Conservation (phyloP, 164 flowering plant genomes). For the Vitis rotundifolia region DNA sequence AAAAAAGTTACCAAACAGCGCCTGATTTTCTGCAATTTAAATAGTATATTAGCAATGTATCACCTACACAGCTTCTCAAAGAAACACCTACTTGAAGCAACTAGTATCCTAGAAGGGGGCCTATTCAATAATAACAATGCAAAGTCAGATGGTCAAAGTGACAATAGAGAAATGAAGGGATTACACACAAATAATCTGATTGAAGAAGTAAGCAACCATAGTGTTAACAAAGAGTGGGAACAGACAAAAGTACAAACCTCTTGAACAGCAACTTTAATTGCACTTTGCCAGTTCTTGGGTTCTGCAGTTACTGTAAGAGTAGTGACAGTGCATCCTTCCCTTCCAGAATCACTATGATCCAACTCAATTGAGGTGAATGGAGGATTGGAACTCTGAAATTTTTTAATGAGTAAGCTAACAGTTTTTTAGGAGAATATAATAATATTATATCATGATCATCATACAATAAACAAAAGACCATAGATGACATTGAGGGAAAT, state of each 20-base stretch:
- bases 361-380: constrained; percentile 94
- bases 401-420: constrained; percentile 13
- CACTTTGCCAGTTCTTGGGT: constrained; percentile 91
- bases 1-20: too few relatives aligned
- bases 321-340: constrained; percentile 99
- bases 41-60: too few relatives aligned
- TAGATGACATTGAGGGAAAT: too few relatives aligned
- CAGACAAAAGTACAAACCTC: constrained; percentile 61
- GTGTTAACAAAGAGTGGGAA: not conserved
- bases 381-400: constrained; percentile 93
- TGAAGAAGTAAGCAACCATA: not conserved
- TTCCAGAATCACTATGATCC: constrained; percentile 99
- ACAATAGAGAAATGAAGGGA: too few relatives aligned
- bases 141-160: too few relatives aligned
- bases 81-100: too few relatives aligned
- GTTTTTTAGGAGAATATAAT: not conserved
- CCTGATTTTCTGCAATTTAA: too few relatives aligned
- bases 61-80: too few relatives aligned
- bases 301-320: constrained; percentile 97
- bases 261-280: constrained; percentile 92
- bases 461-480: not conserved
- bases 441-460: not conserved
- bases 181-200: not conserved
- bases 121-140: too few relatives aligned
- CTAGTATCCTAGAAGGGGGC: too few relatives aligned